Evolutionary conservation across 1,284 basidiomycete species (phyloP).

Genomic region (Thecaphora thlaspeos): DNA sequence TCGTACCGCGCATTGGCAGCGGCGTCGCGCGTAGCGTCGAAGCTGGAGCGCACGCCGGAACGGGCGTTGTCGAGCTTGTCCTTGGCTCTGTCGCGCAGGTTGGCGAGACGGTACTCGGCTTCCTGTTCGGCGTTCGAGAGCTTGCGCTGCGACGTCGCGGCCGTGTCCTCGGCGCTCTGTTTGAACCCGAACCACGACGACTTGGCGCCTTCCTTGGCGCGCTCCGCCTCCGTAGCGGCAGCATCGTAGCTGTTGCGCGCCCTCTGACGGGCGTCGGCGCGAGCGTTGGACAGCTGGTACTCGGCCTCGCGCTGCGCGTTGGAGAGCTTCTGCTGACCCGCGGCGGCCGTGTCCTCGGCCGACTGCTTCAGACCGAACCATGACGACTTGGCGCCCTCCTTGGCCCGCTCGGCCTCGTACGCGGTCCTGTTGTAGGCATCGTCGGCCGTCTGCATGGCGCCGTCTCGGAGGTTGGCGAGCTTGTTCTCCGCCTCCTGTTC

Average conservation of each 20-base stretch:
- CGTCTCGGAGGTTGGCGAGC: neutral
- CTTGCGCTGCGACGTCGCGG: conserved; percentile 17
- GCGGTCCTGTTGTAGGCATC: conserved; percentile 4
- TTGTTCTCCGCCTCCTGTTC: conserved; percentile 13
- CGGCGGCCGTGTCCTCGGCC: conserved; percentile 10
- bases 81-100: conserved; percentile 8
- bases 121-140: conserved; percentile 20
- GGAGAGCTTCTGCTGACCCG: conserved; percentile 4
- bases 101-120: conserved; percentile 29
- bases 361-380: conserved; percentile 6
- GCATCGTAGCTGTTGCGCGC: conserved; percentile 12
- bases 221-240: conserved; percentile 13
- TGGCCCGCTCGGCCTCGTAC: conserved; percentile 16
- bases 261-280: conserved; percentile 5
- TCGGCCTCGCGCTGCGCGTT: conserved; percentile 8
- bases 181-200: conserved; percentile 9
- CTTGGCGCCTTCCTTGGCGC: conserved; percentile 19
- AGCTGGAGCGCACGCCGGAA: conserved; percentile 11
- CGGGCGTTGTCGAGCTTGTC: conserved; percentile 21
- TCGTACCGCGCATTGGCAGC: conserved; percentile 22
- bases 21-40: conserved; percentile 10
- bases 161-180: conserved; percentile 15
- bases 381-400: conserved; percentile 10
- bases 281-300: conserved; percentile 7
- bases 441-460: conserved; percentile 8